Evolutionary conservation across 176 grass and related monocot genomes (phyloP).

Genomic region (Miscanthus lutarioriparius): DNA sequence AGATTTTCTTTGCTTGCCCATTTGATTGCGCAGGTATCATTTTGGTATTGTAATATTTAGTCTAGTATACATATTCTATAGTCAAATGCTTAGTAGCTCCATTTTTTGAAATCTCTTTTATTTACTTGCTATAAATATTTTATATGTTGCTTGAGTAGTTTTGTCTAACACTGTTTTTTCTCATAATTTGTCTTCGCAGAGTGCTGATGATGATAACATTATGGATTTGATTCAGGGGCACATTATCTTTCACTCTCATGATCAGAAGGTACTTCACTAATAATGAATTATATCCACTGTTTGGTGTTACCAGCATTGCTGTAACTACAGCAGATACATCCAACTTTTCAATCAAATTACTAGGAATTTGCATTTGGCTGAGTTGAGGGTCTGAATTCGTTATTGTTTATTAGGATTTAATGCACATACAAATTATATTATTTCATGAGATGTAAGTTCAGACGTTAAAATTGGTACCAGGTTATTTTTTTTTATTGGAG

Average conservation of each 20-base stretch:
- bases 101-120: neutral
- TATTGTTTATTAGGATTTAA: constrained; percentile 1
- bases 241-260: constrained; percentile 68
- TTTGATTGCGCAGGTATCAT: constrained; percentile 81
- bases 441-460: neutral
- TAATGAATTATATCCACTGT: constrained; percentile 9
- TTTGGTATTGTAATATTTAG: constrained; percentile 33
- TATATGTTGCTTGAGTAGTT: constrained; percentile 6
- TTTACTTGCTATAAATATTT: constrained; percentile 32
- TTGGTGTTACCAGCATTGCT: constrained; percentile 15
- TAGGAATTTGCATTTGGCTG: neutral
- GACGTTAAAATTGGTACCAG: neutral
- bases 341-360: neutral
- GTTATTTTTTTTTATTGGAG: neutral
- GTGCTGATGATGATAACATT: constrained; percentile 66
- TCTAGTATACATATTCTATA: constrained; percentile 16
- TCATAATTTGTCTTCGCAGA: constrained; percentile 49
- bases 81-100: neutral
- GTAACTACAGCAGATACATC: neutral
- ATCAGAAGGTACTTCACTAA: constrained; percentile 68
- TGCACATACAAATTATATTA: neutral
- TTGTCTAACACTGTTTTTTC: constrained; percentile 28
- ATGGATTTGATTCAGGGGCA: constrained; percentile 80
- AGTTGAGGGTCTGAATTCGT: neutral
- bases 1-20: constrained; percentile 81